Percentiles rank a stretch among this genome's conserved stretches.
phyloP scores from a whole-genome alignment of 1,284 basidiomycete genomes.

The Ceratobasidium sp. region DNA sequence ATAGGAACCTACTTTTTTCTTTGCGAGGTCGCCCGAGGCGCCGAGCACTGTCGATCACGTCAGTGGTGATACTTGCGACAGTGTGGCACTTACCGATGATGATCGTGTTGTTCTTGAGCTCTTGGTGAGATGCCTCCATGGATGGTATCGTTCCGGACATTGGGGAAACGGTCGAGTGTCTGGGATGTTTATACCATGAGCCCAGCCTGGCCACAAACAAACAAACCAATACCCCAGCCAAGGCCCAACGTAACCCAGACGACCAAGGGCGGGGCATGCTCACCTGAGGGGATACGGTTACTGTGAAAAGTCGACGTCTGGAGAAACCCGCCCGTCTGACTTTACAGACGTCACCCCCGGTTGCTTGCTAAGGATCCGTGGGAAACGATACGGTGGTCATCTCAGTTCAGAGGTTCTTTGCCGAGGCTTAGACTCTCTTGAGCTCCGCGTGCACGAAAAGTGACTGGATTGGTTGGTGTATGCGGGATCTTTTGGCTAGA shows the following conservation, averaged over 20 bases:
- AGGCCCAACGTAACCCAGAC: slow-evolving; percentile 26
- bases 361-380: slow-evolving; percentile 35
- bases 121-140: slow-evolving; percentile 74
- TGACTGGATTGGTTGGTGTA: slow-evolving; percentile 9
- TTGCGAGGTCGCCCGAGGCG: slow-evolving; percentile 96
- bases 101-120: slow-evolving; percentile 83
- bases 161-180: slow-evolving; percentile 2
- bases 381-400: slow-evolving; percentile 15
- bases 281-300: slow-evolving; percentile 32
- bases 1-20: slow-evolving; percentile 81
- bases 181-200: slow-evolving; percentile 38
- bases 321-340: slow-evolving; percentile 3
- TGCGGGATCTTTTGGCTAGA: background rate
- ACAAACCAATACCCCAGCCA: slow-evolving; percentile 24
- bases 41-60: slow-evolving; percentile 73
- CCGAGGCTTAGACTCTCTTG: slow-evolving; percentile 34
- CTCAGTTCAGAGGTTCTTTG: slow-evolving; percentile 32
- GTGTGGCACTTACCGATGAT: slow-evolving; percentile 71
- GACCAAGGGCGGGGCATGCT: slow-evolving; percentile 28
- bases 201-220: slow-evolving; percentile 20
- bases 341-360: slow-evolving; percentile 16
- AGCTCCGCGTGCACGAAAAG: slow-evolving; percentile 11
- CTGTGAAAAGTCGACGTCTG: slow-evolving; percentile 22
- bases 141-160: slow-evolving; percentile 72
- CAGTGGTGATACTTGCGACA: slow-evolving; percentile 38